Evolutionary conservation across 2,329 filamentous ascomycete genomes (phyloP).

Genomic region (Trichoderma pleuroti): DNA sequence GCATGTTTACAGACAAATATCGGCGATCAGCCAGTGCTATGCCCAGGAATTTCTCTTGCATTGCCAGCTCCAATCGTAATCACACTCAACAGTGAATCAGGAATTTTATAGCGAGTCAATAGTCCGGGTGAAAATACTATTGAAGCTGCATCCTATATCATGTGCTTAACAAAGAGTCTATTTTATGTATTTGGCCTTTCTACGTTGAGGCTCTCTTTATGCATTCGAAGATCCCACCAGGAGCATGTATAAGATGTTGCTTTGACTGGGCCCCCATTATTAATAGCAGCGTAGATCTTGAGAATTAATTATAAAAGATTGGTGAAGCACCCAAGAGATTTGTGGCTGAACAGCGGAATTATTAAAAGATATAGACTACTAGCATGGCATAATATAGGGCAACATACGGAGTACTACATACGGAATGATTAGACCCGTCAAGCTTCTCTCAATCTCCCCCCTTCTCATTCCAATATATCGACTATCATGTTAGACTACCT

Average conservation of each 20-base stretch:
- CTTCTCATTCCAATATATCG: background rate
- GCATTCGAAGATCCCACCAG: background rate
- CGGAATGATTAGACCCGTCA: background rate
- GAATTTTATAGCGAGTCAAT: background rate
- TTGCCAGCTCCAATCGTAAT: background rate
- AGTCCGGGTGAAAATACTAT: background rate
- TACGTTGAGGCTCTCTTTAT: background rate
- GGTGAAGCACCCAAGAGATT: background rate
- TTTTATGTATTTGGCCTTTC: background rate
- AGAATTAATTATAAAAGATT: background rate
- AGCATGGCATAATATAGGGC: background rate
- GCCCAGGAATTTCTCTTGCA: background rate
- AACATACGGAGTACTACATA: too few species aligned
- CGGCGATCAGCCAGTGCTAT: background rate
- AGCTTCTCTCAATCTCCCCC: background rate
- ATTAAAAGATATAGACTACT: background rate
- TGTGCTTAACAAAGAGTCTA: background rate
- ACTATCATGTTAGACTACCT: background rate
- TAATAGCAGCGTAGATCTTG: background rate
- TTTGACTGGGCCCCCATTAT: background rate
- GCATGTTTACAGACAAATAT: background rate
- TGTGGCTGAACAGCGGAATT: background rate
- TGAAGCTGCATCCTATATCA: too few species aligned
- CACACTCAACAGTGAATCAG: background rate
- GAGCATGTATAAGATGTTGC: background rate